Conservation (phyloP, 495 filamentous ascomycete genomes). For the Penicillium longicatenatum region DNA sequence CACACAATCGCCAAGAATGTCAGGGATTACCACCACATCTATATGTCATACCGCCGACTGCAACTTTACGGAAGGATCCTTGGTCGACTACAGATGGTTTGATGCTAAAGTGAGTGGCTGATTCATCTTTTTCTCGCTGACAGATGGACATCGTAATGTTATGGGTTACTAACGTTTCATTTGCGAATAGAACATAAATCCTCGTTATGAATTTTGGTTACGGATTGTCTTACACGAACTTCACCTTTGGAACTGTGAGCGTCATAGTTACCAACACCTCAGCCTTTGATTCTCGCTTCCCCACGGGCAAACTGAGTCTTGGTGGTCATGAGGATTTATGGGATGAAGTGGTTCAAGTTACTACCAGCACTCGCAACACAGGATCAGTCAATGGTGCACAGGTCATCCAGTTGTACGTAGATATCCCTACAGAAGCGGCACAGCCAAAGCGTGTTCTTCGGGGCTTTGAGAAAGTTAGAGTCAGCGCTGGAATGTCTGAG, state of each 20-base stretch:
- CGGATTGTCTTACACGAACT: conserved; percentile 66
- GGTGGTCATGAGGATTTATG: conserved; percentile 60
- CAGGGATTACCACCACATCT: conserved; percentile 58
- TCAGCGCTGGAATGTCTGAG: neutral
- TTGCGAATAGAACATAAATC: conserved; percentile 53
- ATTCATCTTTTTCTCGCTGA: no score
- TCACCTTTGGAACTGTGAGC: conserved; percentile 45
- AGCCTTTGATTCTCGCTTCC: no score
- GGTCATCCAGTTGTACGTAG: conserved; percentile 67
- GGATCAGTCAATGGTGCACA: conserved; percentile 51
- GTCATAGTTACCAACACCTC: conserved; percentile 19
- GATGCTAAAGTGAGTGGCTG: no score
- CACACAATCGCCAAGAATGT: conserved; percentile 75
- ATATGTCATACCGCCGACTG: conserved; percentile 13
- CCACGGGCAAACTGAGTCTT: conserved; percentile 19
- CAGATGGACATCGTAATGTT: no score
- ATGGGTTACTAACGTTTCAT: no score
- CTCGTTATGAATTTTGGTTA: conserved; percentile 69
- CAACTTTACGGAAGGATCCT: conserved; percentile 54
- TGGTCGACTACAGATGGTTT: conserved; percentile 58
- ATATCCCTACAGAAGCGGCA: conserved; percentile 40
- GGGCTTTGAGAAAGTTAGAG: conserved; percentile 48
- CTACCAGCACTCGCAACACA: conserved; percentile 56
- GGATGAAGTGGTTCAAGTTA: conserved; percentile 52
- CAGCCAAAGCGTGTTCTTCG: conserved; percentile 39